Evolutionary conservation across 306 rosid species (phyloP).

Genomic region (Medicago arabica): DNA sequence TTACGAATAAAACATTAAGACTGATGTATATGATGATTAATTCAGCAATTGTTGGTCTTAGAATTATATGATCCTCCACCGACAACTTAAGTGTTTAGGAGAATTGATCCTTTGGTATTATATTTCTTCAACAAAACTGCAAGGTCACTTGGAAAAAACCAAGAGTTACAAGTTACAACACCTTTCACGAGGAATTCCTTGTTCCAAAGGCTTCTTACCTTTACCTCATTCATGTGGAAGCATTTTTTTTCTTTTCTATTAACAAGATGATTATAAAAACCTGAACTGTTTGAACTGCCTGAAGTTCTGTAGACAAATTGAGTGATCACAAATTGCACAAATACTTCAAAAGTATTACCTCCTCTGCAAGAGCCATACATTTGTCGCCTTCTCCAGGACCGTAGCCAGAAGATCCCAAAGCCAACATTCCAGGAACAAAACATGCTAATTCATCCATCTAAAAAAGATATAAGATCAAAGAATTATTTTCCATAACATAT

Average conservation of each 20-base stretch:
- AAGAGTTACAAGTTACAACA: background rate
- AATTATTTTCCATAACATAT: constrained; percentile 31
- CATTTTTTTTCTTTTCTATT: constrained; percentile 8
- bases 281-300: constrained; percentile 21
- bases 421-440: constrained; percentile 77
- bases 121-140: constrained; percentile 11
- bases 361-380: constrained; percentile 62
- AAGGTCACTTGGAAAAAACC: constrained; percentile 10
- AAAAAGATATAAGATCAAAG: constrained; percentile 34
- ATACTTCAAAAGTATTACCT: constrained; percentile 51
- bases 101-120: constrained; percentile 12
- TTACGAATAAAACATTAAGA: background rate
- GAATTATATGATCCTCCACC: constrained; percentile 24
- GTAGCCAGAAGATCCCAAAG: constrained; percentile 62
- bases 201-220: constrained; percentile 5
- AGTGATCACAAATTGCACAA: constrained; percentile 22
- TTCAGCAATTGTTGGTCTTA: constrained; percentile 10
- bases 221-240: constrained; percentile 1
- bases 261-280: background rate
- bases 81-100: background rate
- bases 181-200: constrained; percentile 23
- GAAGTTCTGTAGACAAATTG: constrained; percentile 11
- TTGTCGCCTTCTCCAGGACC: constrained; percentile 53
- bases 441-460: constrained; percentile 86
- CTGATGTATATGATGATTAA: constrained; percentile 1